Base-by-base conservation (phyloP, 2,329 filamentous ascomycete species). In the Trichoderma guizhouense region DNA sequence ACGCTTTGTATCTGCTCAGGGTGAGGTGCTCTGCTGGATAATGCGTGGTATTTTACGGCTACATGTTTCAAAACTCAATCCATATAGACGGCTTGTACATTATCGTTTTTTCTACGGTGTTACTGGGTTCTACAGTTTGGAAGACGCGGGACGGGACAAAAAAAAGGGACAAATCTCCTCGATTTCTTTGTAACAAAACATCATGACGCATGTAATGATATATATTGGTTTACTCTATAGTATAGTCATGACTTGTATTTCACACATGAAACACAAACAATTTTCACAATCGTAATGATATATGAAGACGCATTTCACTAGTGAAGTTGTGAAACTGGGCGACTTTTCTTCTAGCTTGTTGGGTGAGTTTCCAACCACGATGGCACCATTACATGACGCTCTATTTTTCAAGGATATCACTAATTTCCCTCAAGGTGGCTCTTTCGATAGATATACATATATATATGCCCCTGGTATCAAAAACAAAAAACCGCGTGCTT, bases 81-180 rank as follows among this genome's bases (percentile, higher is more conserved):
- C 47, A 64, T 30, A 68, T 68, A 58, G 65, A 68, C 55, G 51
- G 65, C 65, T 68, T 68, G 65, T 68, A 68, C 65, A 68, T 68
- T 68, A 68, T 39, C 53, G 32, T 11, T 43, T 68, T 43, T 68
- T 18, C 28, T 57, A 71, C 34, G 68, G 68, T 69, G 58, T 71
- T 71, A 28, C 21, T 26, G 68, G 68, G 43, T 61, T 69, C 47
- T 34, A 28, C 65, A 21, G 34, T 70, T 34, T 70, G 32, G 28
- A 62, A 55, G 67, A 55, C 30, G 30, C 30, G 26, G 57, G 67
- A 63, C 14, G 68, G 68, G 68, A 30, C 30, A 60, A n/a, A 71
- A 66, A 64, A 64, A 71, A 51, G 28, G 47, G 70, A 60, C 58
- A 43, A 72, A 58, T 72, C 36, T 68, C 58, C 47, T 71, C 60